Base-by-base conservation (phyloP, 257 asterid genomes). In the Jaltomata sinuosa region DNA sequence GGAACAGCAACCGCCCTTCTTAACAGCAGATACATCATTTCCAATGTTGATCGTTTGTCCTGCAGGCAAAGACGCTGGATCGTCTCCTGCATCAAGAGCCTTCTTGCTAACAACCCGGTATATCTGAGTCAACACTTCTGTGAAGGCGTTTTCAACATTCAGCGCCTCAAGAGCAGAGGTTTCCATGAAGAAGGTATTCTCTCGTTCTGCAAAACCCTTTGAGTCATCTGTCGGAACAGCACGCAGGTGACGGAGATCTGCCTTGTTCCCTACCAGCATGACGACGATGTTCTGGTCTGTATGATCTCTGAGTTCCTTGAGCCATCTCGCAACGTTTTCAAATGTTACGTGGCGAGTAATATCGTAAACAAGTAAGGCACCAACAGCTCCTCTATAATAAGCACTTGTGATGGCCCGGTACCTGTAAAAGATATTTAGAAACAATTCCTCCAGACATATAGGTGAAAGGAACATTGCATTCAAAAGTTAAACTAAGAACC, bases 391-490 rank as follows among this genome's bases (percentile, higher is more conserved):
- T 88, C 92, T 84, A 86, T 89, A 89, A 52, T 88, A 89, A 59
- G 92, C 92, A 22, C 91, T 88, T 18, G 92, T 89, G 79, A 89
- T 89, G 9, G 92, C 92, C 8, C 92, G 91, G 77, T 89, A 89
- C 89, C 92, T 89, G 27, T 42, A 36, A 38, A 59, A 67, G 65
- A 32, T 59, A 16, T 54, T 71, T 57, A 36, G 52, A 55, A 32
- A 69, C 32, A 16, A 47, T 45, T 32, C 32, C 11, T 38, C 11
- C 77, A 1, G 55, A 5, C 34, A 52, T 29, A 27, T 4, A 76
- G 59, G 62, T 76, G 61, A 68, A 34, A 8, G 7, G 7, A 68
- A 68, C 74, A 65, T 65, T 61, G 36, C 69, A 27, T 61, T 27
- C 36, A 31, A 64, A 36, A 36, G 4, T 5, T 4, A 38, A 38